These are phyloP conservation scores for Colletotrichum trifolii DNA, from an alignment of 2,329 filamentous ascomycete species.

Conservation along the genomic window DNA sequence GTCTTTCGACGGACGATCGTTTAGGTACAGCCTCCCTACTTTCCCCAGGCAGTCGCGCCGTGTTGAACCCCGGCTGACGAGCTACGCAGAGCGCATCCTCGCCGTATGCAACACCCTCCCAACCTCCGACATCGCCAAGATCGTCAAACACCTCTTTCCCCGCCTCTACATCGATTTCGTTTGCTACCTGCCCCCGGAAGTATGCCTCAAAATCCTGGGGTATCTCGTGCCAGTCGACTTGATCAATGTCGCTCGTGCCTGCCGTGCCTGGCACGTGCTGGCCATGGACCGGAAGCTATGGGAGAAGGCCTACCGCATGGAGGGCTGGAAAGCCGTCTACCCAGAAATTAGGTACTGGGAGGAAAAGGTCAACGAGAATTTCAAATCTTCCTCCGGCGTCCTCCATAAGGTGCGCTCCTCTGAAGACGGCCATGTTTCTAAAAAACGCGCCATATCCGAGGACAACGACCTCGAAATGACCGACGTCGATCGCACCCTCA, in stretches of 20 bases:
- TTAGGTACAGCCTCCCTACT: conserved; percentile 36
- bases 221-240: conserved; percentile 86
- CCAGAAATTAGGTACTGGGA: conserved; percentile 76
- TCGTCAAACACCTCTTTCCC: conserved; percentile 83
- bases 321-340: conserved; percentile 84
- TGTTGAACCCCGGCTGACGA: not conserved
- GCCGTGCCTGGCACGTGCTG: conserved; percentile 82
- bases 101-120: conserved; percentile 79
- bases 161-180: conserved; percentile 95
- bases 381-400: conserved; percentile 51
- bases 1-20: conserved; percentile 55
- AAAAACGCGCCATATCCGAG: conserved; percentile 64
- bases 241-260: conserved; percentile 81
- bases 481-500: conserved; percentile 45
- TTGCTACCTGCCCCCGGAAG: conserved; percentile 84
- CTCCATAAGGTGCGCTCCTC: conserved; percentile 55
- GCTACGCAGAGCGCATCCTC: not conserved
- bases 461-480: conserved; percentile 61
- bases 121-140: conserved; percentile 81
- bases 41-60: not conserved
- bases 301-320: conserved; percentile 82
- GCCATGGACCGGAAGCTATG: conserved; percentile 88
- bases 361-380: conserved; percentile 62
- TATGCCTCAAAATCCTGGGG: conserved; percentile 88
- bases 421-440: conserved; percentile 63